phyloP scores from a whole-genome alignment of 169 alveolate genomes.

The Condylostoma magnum region DNA sequence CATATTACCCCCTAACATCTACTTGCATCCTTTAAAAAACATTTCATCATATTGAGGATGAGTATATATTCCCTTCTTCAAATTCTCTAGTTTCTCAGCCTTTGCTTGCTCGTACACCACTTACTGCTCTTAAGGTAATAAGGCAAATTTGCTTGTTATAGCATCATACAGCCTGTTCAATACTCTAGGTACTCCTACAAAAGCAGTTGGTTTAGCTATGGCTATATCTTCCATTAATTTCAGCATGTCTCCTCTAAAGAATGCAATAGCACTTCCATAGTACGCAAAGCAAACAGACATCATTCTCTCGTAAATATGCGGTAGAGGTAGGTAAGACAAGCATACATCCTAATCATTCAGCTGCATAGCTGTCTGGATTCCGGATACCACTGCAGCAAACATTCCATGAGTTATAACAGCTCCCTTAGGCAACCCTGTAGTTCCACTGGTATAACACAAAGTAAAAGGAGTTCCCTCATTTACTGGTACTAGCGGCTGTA shows the following conservation, averaged over 20 bases:
- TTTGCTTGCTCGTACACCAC: not conserved
- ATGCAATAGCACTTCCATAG: constrained; percentile 81
- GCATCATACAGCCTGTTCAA: constrained; percentile 50
- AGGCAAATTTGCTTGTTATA: constrained; percentile 32
- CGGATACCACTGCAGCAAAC: constrained; percentile 35
- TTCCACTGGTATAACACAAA: constrained; percentile 86
- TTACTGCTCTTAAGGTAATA: not conserved
- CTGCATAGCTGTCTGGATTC: constrained; percentile 11
- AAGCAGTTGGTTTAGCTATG: constrained; percentile 61
- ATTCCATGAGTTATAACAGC: constrained; percentile 74
- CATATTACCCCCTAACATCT: constrained; percentile 69
- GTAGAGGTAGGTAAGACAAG: constrained; percentile 93
- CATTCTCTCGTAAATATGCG: constrained; percentile 94
- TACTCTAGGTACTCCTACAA: constrained; percentile 65
- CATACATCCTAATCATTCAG: constrained; percentile 70
- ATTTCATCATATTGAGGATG: constrained; percentile 54
- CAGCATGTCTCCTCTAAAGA: constrained; percentile 88
- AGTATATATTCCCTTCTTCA: constrained; percentile 2
- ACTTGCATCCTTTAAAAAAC: constrained; percentile 52
- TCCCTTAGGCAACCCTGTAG: constrained; percentile 92
- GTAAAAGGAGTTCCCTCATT: constrained; percentile 49
- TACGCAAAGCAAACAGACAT: constrained; percentile 56
- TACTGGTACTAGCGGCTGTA: not conserved
- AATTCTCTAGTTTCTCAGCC: not conserved
- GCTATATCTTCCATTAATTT: constrained; percentile 86